phyloP scores from a whole-genome alignment of 192 early-diverging fungal species.

The Coemansia sp. region DNA sequence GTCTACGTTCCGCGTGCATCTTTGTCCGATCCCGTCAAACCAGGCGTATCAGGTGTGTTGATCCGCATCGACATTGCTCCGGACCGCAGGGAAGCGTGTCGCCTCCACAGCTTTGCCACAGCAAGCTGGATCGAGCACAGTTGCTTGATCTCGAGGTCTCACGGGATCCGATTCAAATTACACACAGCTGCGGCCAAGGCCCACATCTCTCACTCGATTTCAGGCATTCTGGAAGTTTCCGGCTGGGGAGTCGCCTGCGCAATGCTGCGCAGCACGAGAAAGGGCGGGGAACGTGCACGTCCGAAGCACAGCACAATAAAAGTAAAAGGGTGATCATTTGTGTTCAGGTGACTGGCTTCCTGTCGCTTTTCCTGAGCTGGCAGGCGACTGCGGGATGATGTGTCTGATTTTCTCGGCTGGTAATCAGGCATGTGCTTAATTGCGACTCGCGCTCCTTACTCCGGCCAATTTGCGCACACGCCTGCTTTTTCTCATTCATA shows the following conservation, averaged over 20 bases:
- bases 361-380: background rate
- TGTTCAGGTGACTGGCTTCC: conserved; percentile 1
- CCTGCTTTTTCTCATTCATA: conserved; percentile 7
- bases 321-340: background rate
- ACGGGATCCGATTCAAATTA: background rate
- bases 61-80: background rate
- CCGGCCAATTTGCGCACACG: conserved; percentile 11
- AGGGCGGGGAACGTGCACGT: background rate
- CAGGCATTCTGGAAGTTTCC: background rate
- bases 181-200: too few relatives aligned
- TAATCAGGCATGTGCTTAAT: background rate
- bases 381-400: background rate
- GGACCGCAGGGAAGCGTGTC: background rate
- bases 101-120: background rate
- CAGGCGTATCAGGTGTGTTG: background rate
- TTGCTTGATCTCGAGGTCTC: background rate
- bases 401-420: conserved; percentile 6
- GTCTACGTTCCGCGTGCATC: conserved; percentile 12
- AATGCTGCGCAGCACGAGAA: conserved; percentile 1
- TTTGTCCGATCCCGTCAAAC: conserved; percentile 7
- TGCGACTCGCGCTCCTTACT: background rate
- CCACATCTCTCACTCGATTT: too few relatives aligned
- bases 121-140: background rate
- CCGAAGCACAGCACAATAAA: conserved; percentile 3
- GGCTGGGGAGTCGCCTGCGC: background rate